These are phyloP conservation scores for Tolypocladium pustulatum DNA, from an alignment of 2,329 filamentous ascomycete species.

Conservation along the genomic window DNA sequence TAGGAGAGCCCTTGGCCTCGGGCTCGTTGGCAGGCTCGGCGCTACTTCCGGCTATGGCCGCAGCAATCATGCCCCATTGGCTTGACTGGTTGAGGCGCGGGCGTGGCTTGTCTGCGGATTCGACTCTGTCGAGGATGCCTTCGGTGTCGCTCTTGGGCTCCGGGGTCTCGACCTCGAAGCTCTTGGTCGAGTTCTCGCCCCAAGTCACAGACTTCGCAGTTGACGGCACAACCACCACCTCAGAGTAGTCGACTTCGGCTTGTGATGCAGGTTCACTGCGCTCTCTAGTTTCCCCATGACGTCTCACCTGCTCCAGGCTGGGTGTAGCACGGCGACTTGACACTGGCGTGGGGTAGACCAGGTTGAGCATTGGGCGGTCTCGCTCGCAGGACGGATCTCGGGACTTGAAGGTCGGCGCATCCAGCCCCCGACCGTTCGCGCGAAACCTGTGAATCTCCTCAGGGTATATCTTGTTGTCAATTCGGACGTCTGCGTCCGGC, in stretches of 20 bases:
- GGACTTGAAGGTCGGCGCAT: constrained; percentile 26
- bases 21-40: constrained; percentile 24
- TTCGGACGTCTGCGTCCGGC: constrained; percentile 53
- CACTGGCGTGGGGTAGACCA: constrained; percentile 49
- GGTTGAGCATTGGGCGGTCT: constrained; percentile 47
- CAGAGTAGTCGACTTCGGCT: constrained; percentile 13
- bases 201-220: constrained; percentile 50
- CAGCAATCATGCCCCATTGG: constrained; percentile 42
- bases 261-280: constrained; percentile 6
- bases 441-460: constrained; percentile 32
- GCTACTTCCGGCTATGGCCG: constrained; percentile 34
- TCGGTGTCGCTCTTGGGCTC: constrained; percentile 27
- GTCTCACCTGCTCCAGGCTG: constrained; percentile 1
- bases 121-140: constrained; percentile 12
- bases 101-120: constrained; percentile 18
- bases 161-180: constrained; percentile 51
- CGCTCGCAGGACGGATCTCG: constrained; percentile 44
- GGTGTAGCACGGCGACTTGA: constrained; percentile 34
- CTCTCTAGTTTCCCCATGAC: neutral
- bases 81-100: constrained; percentile 27
- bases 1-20: constrained; percentile 10
- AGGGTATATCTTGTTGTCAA: constrained; percentile 49
- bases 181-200: constrained; percentile 55
- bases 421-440: constrained; percentile 12
- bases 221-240: constrained; percentile 26